Percentiles rank a stretch among this genome's conserved stretches.
These are phyloP conservation scores for Psilocybe sp. DNA, from an alignment of 768 basidiomycete species.

Conservation along the genomic window DNA sequence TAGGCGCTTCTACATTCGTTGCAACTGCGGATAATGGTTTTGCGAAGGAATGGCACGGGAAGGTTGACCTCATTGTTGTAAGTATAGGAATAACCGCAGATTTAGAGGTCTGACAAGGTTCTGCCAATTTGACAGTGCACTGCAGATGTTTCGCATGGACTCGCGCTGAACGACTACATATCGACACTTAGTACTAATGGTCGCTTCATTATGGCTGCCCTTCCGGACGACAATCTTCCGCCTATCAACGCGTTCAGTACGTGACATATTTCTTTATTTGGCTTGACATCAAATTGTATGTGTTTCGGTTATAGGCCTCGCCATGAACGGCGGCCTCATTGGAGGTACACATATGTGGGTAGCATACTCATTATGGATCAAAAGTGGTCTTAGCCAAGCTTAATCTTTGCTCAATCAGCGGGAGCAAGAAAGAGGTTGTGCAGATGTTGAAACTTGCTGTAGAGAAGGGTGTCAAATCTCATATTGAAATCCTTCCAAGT, in stretches of 20 bases:
- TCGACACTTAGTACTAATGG: conserved; percentile 8
- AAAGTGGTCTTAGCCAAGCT: not conserved
- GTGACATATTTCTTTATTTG: not conserved
- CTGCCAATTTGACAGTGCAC: conserved; percentile 4
- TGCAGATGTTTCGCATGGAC: conserved; percentile 8
- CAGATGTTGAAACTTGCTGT: conserved; percentile 12
- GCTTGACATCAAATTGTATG: too few relatives aligned
- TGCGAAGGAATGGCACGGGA: not conserved
- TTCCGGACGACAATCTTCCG: conserved; percentile 12
- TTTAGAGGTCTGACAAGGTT: not conserved
- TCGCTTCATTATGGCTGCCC: conserved; percentile 9
- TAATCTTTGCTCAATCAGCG: not conserved
- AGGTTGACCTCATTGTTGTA: conserved; percentile 13
- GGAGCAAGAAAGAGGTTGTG: conserved; percentile 13
- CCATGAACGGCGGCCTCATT: conserved; percentile 6
- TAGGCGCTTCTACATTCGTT: conserved; percentile 8
- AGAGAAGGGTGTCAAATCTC: conserved; percentile 10
- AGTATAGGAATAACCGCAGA: not conserved
- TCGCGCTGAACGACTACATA: conserved; percentile 4
- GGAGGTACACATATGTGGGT: conserved; percentile 14
- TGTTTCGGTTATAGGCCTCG: not conserved
- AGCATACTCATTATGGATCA: not conserved
- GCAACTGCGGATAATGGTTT: conserved; percentile 6
- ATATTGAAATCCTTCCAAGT: conserved; percentile 11
- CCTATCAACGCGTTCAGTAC: conserved; percentile 6